phyloP scores from a whole-genome alignment of 306 rosid genomes.

The Begonia peltatifolia region DNA sequence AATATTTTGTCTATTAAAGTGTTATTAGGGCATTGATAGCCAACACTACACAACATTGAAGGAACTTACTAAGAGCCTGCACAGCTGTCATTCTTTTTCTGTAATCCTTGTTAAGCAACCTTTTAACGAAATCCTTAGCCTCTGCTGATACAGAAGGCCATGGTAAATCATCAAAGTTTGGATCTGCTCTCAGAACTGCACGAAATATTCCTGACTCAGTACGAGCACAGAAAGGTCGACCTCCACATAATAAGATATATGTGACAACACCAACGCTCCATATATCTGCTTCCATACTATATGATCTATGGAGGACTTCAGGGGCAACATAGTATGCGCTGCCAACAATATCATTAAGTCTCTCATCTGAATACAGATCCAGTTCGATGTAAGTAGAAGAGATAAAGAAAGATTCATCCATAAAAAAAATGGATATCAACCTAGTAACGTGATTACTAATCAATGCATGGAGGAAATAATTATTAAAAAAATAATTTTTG shows the following conservation, averaged over 20 bases:
- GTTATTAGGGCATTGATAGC: too few species aligned
- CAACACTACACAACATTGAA: background rate
- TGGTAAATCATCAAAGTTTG: constrained; percentile 82
- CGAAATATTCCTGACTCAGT: constrained; percentile 98
- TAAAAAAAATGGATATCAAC: too few species aligned
- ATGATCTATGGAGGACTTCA: constrained; percentile 92
- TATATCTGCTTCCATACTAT: constrained; percentile 76
- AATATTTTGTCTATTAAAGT: too few species aligned
- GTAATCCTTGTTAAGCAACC: constrained; percentile 91
- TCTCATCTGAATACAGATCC: constrained; percentile 43
- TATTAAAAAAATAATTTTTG: too few species aligned
- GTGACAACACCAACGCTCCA: constrained; percentile 98
- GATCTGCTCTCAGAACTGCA: constrained; percentile 82
- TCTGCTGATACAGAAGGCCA: constrained; percentile 88
- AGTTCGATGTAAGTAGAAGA: too few species aligned
- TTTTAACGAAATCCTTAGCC: constrained; percentile 87
- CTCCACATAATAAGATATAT: constrained; percentile 80
- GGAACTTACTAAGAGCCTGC: constrained; percentile 68
- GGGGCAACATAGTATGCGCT: constrained; percentile 98
- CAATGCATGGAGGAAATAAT: too few species aligned
- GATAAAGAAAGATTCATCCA: too few species aligned
- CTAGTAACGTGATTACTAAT: too few species aligned
- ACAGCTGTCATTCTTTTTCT: constrained; percentile 94
- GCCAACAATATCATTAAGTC: constrained; percentile 92
- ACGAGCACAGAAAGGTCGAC: constrained; percentile 97